Conservation (phyloP, 495 filamentous ascomycete species). For the Astrocystis sublimbata region DNA sequence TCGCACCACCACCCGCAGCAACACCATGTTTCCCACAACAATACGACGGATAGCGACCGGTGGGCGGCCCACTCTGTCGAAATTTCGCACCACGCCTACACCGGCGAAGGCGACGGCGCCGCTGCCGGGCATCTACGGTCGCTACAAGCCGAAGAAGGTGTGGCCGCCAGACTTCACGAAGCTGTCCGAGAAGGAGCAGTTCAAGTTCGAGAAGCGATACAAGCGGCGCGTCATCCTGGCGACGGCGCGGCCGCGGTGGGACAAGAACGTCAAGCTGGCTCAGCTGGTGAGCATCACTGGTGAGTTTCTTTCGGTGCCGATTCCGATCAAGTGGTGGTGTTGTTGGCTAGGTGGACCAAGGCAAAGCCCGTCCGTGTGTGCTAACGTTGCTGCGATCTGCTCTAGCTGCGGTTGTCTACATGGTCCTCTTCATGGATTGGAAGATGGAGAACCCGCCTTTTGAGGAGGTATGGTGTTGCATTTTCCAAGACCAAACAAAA, state of each 20-base stretch:
- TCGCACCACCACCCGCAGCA: not conserved
- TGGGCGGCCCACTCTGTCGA: conserved; percentile 26
- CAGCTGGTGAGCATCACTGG: conserved; percentile 68
- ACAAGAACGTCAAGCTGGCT: conserved; percentile 66
- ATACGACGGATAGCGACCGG: conserved; percentile 39
- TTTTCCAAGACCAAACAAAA: not conserved
- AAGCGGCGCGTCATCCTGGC: conserved; percentile 70
- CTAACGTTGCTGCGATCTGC: conserved; percentile 5
- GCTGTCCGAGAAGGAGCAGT: conserved; percentile 79
- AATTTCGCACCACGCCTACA: conserved; percentile 15
- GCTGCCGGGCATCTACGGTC: conserved; percentile 34
- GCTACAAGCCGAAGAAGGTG: conserved; percentile 75
- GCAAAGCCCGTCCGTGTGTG: not conserved
- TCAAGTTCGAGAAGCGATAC: conserved; percentile 77
- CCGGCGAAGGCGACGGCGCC: conserved; percentile 15
- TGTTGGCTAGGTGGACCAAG: too few species aligned
- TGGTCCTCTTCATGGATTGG: conserved; percentile 79
- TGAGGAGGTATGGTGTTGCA: conserved; percentile 46
- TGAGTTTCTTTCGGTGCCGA: conserved; percentile 40
- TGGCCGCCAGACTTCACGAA: conserved; percentile 94
- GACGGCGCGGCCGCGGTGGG: conserved; percentile 71
- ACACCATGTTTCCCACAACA: conserved; percentile 47
- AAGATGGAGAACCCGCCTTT: conserved; percentile 62
- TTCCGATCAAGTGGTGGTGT: not conserved
- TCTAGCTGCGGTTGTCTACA: conserved; percentile 70